Percentiles rank a stretch among this genome's conserved stretches.
phyloP scores from a whole-genome alignment of 345 rosid species.

The Kandelia obovata region DNA sequence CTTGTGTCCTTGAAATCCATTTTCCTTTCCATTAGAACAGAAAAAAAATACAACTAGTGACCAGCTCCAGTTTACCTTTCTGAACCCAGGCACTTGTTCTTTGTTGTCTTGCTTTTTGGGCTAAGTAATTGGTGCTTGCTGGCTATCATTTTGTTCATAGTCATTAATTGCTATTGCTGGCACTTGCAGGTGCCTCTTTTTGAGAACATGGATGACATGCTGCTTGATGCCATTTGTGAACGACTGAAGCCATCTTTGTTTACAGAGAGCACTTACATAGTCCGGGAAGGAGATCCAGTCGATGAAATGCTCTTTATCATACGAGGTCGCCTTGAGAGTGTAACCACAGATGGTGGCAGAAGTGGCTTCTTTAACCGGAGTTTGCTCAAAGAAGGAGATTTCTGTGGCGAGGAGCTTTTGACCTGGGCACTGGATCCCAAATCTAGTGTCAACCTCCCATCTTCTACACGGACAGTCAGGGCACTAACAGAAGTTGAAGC shows the following conservation, averaged over 20 bases:
- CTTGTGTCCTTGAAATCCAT: no score
- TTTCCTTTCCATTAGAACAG: no score
- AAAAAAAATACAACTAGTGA: no score
- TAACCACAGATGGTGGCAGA: conserved; percentile 94
- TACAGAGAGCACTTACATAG: conserved; percentile 75
- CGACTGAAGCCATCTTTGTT: conserved; percentile 81
- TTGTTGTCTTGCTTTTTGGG: not conserved
- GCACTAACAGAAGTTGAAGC: conserved; percentile 4
- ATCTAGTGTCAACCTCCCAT: conserved; percentile 41
- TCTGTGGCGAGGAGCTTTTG: conserved; percentile 93
- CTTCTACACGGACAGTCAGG: conserved; percentile 2
- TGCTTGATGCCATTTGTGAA: conserved; percentile 96
- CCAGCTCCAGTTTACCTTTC: no score
- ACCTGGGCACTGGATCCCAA: conserved; percentile 99
- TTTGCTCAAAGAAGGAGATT: conserved; percentile 83
- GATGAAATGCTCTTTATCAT: conserved; percentile 96
- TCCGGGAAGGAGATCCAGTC: conserved; percentile 94
- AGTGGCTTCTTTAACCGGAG: conserved; percentile 92
- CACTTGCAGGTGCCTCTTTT: conserved; percentile 73
- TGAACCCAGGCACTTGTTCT: not conserved
- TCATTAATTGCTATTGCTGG: conserved; percentile 4
- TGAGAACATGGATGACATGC: conserved; percentile 90
- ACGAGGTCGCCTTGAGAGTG: conserved; percentile 95
- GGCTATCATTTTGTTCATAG: not conserved
- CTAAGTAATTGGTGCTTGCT: not conserved